phyloP scores from a whole-genome alignment of 352 stramenopile genomes.

The Paralagenidium karlingii region DNA sequence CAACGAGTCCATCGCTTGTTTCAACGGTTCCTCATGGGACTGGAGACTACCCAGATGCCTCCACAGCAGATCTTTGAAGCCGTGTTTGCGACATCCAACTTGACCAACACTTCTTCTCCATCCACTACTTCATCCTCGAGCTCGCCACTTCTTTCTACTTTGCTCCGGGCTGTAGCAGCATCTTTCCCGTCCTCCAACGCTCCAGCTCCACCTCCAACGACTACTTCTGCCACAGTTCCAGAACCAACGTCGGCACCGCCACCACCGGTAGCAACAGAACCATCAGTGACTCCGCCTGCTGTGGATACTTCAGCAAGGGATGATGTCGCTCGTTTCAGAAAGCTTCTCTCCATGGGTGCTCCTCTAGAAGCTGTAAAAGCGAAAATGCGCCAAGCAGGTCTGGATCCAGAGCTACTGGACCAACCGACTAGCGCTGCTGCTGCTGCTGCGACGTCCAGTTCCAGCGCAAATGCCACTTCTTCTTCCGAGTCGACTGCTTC shows the following conservation, averaged over 20 bases:
- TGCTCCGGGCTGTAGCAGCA: too few relatives aligned
- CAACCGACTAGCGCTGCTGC: constrained; percentile 2
- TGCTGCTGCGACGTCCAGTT: background rate
- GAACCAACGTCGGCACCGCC: background rate
- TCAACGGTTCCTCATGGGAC: too few relatives aligned
- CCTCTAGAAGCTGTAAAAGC: constrained; percentile 37
- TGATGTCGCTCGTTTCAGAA: constrained; percentile 48
- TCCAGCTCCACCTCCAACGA: too few relatives aligned
- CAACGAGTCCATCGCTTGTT: too few relatives aligned
- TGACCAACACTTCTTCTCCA: too few relatives aligned
- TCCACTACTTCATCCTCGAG: too few relatives aligned
- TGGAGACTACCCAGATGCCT: too few relatives aligned
- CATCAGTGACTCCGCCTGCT: background rate
- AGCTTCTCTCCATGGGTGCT: constrained; percentile 48
- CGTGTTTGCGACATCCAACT: too few relatives aligned
- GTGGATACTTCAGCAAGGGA: constrained; percentile 2
- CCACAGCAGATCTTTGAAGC: too few relatives aligned
- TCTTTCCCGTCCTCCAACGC: too few relatives aligned
- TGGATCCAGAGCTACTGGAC: constrained; percentile 41
- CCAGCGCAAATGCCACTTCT: constrained; percentile 6
- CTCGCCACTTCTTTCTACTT: too few relatives aligned
- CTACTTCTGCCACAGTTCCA: background rate
- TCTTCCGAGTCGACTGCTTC: background rate
- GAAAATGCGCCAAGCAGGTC: constrained; percentile 52
- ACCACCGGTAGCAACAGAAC: background rate